A percentile compares a stretch with the other conserved stretches of the same genome.
phyloP scores from a whole-genome alignment of 768 basidiomycete genomes.

The Mrakia hoshinonis region DNA sequence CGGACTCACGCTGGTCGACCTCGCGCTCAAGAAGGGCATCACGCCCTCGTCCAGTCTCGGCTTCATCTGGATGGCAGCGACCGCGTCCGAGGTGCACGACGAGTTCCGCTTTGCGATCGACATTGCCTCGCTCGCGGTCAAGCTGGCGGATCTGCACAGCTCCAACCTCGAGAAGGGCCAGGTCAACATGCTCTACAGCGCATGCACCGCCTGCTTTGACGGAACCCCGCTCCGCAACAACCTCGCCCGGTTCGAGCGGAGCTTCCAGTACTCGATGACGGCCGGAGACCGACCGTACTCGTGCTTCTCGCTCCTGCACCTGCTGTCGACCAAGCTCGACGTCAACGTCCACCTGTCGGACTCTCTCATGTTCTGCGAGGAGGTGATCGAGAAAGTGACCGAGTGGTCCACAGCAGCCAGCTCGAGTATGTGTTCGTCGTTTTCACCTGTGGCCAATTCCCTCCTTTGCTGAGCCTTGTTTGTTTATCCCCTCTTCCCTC shows the following conservation, averaged over 20 bases:
- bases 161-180: neutral
- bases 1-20: conserved; percentile 47
- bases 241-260: conserved; percentile 52
- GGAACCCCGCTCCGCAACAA: conserved; percentile 58
- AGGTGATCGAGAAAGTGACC: conserved; percentile 22
- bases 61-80: conserved; percentile 59
- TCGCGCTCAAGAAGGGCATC: conserved; percentile 52
- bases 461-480: neutral
- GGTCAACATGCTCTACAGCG: conserved; percentile 6
- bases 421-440: conserved; percentile 48
- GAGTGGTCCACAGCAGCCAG: conserved; percentile 51
- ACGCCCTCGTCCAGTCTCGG: conserved; percentile 60
- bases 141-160: conserved; percentile 54
- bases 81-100: conserved; percentile 54
- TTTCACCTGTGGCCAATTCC: neutral
- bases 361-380: conserved; percentile 24
- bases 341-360: conserved; percentile 16
- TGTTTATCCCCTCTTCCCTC: conserved; percentile 19
- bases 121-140: conserved; percentile 57
- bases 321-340: conserved; percentile 35
- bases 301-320: conserved; percentile 53
- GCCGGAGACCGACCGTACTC: conserved; percentile 50
- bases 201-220: conserved; percentile 55
- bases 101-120: conserved; percentile 61
- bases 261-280: conserved; percentile 10